phyloP scores from a whole-genome alignment of 2,329 filamentous ascomycete species.

The Xylaria sp. region DNA sequence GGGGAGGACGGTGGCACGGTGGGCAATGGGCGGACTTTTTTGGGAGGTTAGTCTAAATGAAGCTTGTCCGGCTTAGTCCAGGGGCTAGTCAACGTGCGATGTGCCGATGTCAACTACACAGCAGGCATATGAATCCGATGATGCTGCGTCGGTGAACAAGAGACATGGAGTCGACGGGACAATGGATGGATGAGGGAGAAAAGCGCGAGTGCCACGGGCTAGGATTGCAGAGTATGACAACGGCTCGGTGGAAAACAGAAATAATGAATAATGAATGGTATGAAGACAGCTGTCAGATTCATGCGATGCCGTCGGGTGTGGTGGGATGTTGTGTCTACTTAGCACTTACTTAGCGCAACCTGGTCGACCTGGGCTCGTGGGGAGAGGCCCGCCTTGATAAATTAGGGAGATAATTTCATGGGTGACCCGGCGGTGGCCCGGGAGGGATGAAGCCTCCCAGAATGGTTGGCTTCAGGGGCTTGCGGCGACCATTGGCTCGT shows the following conservation, averaged over 20 bases:
- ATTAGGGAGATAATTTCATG: conserved; percentile 35
- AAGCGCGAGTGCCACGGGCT: neutral
- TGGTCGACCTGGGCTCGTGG: neutral
- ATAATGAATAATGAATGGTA: conserved; percentile 14
- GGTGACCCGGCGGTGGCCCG: neutral
- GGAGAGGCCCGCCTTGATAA: conserved; percentile 30
- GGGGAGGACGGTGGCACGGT: conserved; percentile 4
- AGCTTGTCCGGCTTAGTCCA: conserved; percentile 25
- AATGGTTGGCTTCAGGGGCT: conserved; percentile 29
- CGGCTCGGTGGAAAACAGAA: neutral
- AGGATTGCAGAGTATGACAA: conserved; percentile 10
- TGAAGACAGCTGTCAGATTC: conserved; percentile 30
- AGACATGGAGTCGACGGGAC: conserved; percentile 18
- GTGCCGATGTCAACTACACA: conserved; percentile 16
- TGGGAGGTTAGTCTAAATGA: conserved; percentile 6
- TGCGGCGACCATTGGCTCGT: conserved; percentile 6
- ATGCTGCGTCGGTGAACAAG: conserved; percentile 11
- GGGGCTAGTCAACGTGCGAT: conserved; percentile 20
- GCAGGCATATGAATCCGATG: neutral
- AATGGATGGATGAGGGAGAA: neutral
- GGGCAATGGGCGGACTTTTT: too few relatives aligned
- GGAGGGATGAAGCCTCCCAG: neutral
- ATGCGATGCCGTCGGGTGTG: conserved; percentile 27
- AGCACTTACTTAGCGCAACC: conserved; percentile 1
- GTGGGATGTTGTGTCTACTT: conserved; percentile 26